Evolutionary conservation across 306 rosid species (phyloP).

Genomic region (Calophaca sinica): DNA sequence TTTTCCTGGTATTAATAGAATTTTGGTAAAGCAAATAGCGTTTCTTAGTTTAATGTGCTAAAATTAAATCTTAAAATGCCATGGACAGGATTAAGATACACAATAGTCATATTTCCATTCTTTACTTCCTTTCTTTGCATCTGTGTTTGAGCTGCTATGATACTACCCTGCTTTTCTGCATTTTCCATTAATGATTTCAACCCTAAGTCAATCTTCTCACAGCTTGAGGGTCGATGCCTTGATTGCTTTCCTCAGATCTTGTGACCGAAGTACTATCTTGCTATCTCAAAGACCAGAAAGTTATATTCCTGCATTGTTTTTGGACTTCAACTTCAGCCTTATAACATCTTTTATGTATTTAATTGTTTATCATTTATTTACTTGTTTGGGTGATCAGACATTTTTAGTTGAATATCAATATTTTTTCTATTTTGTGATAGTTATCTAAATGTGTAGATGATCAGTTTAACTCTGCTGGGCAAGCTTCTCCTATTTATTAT

Average conservation of each 20-base stretch:
- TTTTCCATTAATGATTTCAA: conserved; percentile 42
- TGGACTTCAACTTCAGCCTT: conserved; percentile 18
- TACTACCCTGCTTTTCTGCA: conserved; percentile 36
- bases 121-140: conserved; percentile 14
- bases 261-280: conserved; percentile 26
- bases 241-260: too few species aligned
- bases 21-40: conserved; percentile 19
- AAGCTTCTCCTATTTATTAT: conserved; percentile 36
- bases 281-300: conserved; percentile 32
- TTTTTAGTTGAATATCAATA: conserved; percentile 17
- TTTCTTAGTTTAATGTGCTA: conserved; percentile 33
- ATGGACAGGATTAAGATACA: conserved; percentile 9
- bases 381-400: conserved; percentile 19
- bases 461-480: conserved; percentile 10
- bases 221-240: too few species aligned
- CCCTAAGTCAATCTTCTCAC: conserved; percentile 15
- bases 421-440: conserved; percentile 26
- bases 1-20: neutral
- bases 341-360: conserved; percentile 1
- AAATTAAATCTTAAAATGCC: conserved; percentile 31
- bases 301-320: conserved; percentile 28
- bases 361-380: conserved; percentile 22
- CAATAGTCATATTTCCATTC: conserved; percentile 9
- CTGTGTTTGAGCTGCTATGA: conserved; percentile 7
- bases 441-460: conserved; percentile 1